Evolutionary conservation across 169 alveolate species (phyloP).

Genomic region (Eimeria necatrix): DNA sequence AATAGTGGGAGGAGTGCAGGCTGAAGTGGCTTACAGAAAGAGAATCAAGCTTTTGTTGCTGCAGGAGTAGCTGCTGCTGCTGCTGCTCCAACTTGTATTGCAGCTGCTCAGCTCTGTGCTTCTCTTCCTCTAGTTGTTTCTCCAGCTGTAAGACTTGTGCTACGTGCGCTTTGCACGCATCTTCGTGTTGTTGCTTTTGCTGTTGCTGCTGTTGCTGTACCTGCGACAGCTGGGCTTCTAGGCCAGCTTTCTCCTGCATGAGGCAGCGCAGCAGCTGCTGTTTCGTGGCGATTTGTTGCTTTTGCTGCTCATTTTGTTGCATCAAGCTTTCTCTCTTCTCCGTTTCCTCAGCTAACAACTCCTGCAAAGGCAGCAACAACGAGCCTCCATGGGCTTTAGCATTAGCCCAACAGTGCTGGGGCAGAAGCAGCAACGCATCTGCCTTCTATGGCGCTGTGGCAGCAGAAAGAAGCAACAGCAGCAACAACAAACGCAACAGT

Average conservation of each 20-base stretch:
- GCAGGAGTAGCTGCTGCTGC: constrained; percentile 64
- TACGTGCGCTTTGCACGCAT: constrained; percentile 42
- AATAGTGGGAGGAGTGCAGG: too few species aligned
- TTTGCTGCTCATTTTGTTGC: constrained; percentile 66
- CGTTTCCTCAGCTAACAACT: constrained; percentile 47
- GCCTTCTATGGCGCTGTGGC: background rate
- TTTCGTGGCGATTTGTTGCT: constrained; percentile 45
- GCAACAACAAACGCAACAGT: background rate
- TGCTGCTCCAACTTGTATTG: constrained; percentile 53
- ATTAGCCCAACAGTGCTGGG: background rate
- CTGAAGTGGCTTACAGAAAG: background rate
- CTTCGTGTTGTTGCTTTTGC: constrained; percentile 29
- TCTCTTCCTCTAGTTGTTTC: constrained; percentile 23
- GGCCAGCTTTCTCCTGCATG: constrained; percentile 59
- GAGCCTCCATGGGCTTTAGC: background rate
- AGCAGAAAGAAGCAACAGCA: background rate
- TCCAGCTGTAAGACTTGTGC: constrained; percentile 58
- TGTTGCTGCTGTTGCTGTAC: constrained; percentile 51
- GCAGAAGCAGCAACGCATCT: background rate
- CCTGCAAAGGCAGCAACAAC: constrained; percentile 24
- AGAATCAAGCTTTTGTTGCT: constrained; percentile 40
- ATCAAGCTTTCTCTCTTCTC: constrained; percentile 33
- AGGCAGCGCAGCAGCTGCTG: constrained; percentile 73
- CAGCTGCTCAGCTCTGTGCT: constrained; percentile 14
- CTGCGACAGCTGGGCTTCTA: constrained; percentile 47